phyloP scores from a whole-genome alignment of 129 eudicot genomes.

The Chrysanthemum lavandulifolium region DNA sequence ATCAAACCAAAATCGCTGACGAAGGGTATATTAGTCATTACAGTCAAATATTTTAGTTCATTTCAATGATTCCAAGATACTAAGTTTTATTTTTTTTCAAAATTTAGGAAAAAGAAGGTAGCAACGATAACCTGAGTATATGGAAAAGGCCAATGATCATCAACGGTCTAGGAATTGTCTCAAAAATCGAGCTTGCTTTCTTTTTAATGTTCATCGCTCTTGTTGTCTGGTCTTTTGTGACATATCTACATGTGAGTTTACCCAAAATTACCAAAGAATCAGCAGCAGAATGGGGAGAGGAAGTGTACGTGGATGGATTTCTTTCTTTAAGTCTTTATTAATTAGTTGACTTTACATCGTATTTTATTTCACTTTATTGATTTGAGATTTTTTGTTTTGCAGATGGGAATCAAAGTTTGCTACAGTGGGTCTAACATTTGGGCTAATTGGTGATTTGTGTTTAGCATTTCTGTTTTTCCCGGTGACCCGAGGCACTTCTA shows the following conservation, averaged over 20 bases:
- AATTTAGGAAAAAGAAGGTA: slow-evolving; percentile 26
- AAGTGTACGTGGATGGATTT: slow-evolving; percentile 44
- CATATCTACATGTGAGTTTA: slow-evolving; percentile 45
- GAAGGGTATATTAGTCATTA: slow-evolving; percentile 35
- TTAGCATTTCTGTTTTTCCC: slow-evolving; percentile 73
- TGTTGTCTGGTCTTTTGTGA: slow-evolving; percentile 51
- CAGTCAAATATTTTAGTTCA: not conserved
- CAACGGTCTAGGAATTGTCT: slow-evolving; percentile 78
- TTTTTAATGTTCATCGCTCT: slow-evolving; percentile 75
- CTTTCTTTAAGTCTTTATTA: not conserved
- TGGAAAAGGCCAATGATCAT: slow-evolving; percentile 73
- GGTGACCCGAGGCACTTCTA: slow-evolving; percentile 77
- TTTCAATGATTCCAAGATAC: not conserved
- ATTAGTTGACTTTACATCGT: not conserved
- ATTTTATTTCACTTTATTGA: not conserved
- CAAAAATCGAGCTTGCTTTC: slow-evolving; percentile 65
- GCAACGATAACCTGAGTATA: slow-evolving; percentile 13
- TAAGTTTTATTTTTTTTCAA: not conserved
- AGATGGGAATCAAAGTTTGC: slow-evolving; percentile 74
- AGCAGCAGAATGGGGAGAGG: slow-evolving; percentile 44
- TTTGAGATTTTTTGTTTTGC: not conserved
- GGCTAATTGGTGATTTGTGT: slow-evolving; percentile 61
- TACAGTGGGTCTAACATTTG: slow-evolving; percentile 50
- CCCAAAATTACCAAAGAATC: slow-evolving; percentile 43
- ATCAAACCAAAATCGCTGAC: not conserved